Base-by-base conservation (phyloP, 345 rosid genomes). In the Balakata baccata region DNA sequence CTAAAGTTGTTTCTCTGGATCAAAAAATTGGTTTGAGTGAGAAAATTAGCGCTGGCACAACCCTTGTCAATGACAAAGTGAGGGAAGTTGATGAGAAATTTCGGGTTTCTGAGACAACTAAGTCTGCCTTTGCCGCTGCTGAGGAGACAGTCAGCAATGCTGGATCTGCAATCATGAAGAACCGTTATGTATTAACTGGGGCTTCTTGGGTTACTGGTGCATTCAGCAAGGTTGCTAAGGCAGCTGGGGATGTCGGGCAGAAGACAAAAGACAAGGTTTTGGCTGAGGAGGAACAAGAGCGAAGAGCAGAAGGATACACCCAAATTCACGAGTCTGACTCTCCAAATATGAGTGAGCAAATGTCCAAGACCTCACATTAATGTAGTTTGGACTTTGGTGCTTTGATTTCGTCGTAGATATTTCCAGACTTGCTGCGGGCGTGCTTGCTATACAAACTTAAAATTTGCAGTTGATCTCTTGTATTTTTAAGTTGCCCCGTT, bases 231-330 rank as follows among this genome's bases (percentile, higher is more conserved):
- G 76, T 72, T 11, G 65, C 76, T 46, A 77, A 77, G 57, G 68
- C 72, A 37, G 80, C 73, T 22, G 76, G 49, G 34, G 80, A 77
- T 20, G 80, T 77, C 14, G 76, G 76, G 10, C 76, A 77, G 76
- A 77, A 77, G 53, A 72, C 80, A 12, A 72, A 72, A 72, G 80
- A 77, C 69, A 77, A 77, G 72, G 76, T 77, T 54, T 71, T 69
- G 83, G 87, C 89, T 0, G 98, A 90, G 83, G 92, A 86, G 76
- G 84, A 74, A 64, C 77, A 70, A 11, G 65, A 29, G 38, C 83
- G 49, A 39, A 73, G 65, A 52, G 76, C 82, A 0, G 80, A 86
- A 74, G 92, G 89, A 59, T 86, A 87, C 73, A 58, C 82, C 49
- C 89, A 77, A 74, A 64, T 72, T 67, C 37, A 51, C 5, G 78